Evolutionary conservation across 495 filamentous ascomycete genomes (phyloP).

Genomic region (Penicillium robsamsonii): DNA sequence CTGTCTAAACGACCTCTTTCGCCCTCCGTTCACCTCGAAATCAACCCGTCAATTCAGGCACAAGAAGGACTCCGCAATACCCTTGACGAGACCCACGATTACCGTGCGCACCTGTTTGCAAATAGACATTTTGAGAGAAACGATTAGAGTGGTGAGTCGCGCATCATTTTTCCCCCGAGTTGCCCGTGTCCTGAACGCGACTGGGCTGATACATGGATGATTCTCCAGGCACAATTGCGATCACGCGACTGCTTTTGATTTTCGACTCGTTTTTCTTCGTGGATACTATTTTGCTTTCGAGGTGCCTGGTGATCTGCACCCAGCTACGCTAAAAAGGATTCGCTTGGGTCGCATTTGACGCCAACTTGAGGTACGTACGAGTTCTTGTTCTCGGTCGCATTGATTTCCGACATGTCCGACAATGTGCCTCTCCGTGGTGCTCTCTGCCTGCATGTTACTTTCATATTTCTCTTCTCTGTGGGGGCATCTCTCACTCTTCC

Average conservation of each 20-base stretch:
- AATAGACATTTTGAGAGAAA: constrained; percentile 18
- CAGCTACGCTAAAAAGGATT: neutral
- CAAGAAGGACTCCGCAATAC: constrained; percentile 5
- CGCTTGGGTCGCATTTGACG: neutral
- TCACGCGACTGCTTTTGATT: constrained; percentile 10
- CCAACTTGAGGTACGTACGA: neutral
- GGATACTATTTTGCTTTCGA: constrained; percentile 6
- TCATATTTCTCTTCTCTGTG: neutral
- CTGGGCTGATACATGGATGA: constrained; percentile 7
- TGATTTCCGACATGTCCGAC: neutral
- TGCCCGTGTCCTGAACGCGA: constrained; percentile 11
- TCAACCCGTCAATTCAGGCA: neutral
- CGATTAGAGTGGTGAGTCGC: constrained; percentile 30
- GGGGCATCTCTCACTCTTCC: neutral
- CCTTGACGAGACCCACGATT: constrained; percentile 31
- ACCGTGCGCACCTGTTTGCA: constrained; percentile 19
- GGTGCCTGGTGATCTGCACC: constrained; percentile 11
- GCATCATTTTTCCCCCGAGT: neutral
- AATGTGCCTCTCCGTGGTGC: neutral
- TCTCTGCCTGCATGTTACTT: neutral
- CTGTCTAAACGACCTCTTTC: constrained; percentile 10
- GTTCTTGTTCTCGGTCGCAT: neutral
- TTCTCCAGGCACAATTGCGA: constrained; percentile 27
- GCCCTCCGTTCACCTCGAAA: constrained; percentile 13
- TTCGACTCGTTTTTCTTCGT: constrained; percentile 9